A percentile compares a stretch with the other conserved stretches of the same genome.
These are phyloP conservation scores for Saxispiralis lemnorum DNA, from an alignment of 495 filamentous ascomycete species.

Conservation along the genomic window DNA sequence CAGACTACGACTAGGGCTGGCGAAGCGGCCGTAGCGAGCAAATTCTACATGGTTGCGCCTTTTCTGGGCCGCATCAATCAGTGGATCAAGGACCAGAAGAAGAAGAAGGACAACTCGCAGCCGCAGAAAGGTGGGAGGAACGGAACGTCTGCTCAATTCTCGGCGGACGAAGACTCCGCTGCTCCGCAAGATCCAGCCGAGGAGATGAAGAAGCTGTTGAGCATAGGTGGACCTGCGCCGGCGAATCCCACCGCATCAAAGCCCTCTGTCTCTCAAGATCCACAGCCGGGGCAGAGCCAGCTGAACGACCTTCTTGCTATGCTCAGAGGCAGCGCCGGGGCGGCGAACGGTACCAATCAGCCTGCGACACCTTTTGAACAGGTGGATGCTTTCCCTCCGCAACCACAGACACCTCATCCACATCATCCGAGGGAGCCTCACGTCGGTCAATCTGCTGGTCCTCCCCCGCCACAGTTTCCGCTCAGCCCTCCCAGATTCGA, in stretches of 20 bases:
- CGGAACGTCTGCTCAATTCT: not conserved
- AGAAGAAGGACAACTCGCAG: conserved; percentile 30
- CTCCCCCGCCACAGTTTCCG: conserved; percentile 11
- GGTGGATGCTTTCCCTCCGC: conserved; percentile 8
- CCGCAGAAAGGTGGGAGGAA: not conserved
- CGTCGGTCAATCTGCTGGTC: not conserved
- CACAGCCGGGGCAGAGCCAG: not conserved
- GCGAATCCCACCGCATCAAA: not conserved
- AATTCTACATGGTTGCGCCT: conserved; percentile 95
- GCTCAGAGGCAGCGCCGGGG: conserved; percentile 2
- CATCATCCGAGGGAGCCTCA: conserved; percentile 8
- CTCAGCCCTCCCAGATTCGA: conserved; percentile 2
- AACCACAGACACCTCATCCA: conserved; percentile 11
- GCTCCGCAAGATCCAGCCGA: not conserved
- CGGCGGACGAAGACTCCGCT: not conserved
- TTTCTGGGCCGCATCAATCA: conserved; percentile 73
- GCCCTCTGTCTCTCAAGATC: not conserved
- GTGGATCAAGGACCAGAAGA: conserved; percentile 75
- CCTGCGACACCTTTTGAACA: conserved; percentile 13
- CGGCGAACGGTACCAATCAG: not conserved
- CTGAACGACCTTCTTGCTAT: conserved; percentile 6
- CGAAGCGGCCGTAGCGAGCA: conserved; percentile 51
- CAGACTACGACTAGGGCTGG: conserved; percentile 31
- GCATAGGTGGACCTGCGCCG: not conserved
- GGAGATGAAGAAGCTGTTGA: conserved; percentile 8